Evolutionary conservation across 2,329 filamentous ascomycete species (phyloP).

Genomic region (Talaromyces islandicus): DNA sequence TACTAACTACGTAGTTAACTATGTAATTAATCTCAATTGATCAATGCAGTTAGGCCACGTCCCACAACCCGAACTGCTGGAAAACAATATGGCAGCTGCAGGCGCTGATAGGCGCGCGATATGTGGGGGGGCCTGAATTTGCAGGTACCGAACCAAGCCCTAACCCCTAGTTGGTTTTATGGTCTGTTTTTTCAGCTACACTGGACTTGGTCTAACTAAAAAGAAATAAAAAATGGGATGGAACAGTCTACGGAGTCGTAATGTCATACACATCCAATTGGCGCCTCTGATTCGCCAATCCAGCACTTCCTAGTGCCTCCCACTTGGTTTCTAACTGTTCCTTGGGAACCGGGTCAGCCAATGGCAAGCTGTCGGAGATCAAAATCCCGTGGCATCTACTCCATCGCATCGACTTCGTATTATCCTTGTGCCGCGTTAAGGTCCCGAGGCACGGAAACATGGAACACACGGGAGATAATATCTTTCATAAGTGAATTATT

Average conservation of each 20-base stretch:
- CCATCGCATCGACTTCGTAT: background rate
- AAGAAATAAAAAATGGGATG: too few species aligned
- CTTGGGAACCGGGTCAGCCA: background rate
- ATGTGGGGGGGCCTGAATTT: background rate
- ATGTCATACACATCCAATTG: too few species aligned
- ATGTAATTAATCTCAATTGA: background rate
- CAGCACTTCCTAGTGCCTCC: too few species aligned
- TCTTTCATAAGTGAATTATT: background rate
- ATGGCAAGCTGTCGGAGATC: background rate
- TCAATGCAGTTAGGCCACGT: background rate
- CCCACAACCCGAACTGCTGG: background rate
- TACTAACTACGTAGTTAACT: background rate
- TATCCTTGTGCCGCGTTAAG: too few species aligned
- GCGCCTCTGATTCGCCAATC: too few species aligned
- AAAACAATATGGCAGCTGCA: background rate
- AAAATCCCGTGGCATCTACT: background rate
- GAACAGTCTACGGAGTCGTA: too few species aligned
- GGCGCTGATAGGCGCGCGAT: background rate
- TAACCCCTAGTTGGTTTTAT: too few species aligned
- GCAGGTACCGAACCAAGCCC: background rate
- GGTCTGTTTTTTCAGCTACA: too few species aligned
- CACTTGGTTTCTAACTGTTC: too few species aligned
- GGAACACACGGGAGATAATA: background rate
- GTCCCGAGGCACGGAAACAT: background rate
- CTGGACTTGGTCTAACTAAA: too few species aligned